These are phyloP conservation scores for Amylostereum chailletii DNA, from an alignment of 1,284 basidiomycete genomes.

Conservation along the genomic window DNA sequence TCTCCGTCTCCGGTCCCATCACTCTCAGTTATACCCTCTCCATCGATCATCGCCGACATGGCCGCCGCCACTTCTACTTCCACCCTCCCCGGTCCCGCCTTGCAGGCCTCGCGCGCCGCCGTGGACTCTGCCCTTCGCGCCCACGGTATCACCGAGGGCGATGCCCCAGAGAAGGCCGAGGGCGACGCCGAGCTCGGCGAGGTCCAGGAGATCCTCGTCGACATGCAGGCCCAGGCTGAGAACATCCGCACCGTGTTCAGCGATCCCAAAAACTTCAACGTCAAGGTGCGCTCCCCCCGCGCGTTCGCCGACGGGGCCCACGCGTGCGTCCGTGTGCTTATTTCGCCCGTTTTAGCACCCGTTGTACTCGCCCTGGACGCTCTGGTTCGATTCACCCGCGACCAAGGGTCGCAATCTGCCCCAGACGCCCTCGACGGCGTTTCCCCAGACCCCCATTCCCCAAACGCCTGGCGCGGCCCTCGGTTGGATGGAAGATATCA, in stretches of 20 bases:
- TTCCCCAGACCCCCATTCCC: conserved; percentile 65
- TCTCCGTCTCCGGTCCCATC: neutral
- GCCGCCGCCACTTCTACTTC: conserved; percentile 8
- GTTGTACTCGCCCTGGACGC: conserved; percentile 89
- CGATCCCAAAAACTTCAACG: conserved; percentile 84
- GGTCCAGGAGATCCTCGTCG: conserved; percentile 68
- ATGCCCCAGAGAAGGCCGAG: conserved; percentile 26
- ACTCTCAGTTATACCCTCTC: neutral
- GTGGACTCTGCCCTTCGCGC: conserved; percentile 61
- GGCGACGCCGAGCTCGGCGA: conserved; percentile 53
- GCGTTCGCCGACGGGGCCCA: neutral
- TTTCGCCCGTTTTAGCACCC: conserved; percentile 56
- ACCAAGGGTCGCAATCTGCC: conserved; percentile 84
- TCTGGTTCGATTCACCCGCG: conserved; percentile 92
- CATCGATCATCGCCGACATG: neutral
- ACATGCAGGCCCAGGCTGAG: conserved; percentile 76
- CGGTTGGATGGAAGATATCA: conserved; percentile 97
- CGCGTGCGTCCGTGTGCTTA: conserved; percentile 2
- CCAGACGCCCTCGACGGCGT: conserved; percentile 73
- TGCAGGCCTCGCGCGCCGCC: conserved; percentile 68
- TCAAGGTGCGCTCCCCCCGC: conserved; percentile 53
- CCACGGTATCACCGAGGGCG: conserved; percentile 18
- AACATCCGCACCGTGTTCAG: conserved; percentile 85
- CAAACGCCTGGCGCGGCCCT: conserved; percentile 62
- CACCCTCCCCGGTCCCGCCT: conserved; percentile 51